Conservation (phyloP, 1,139 yeast genomes). For the Geotrichum restrictum region DNA sequence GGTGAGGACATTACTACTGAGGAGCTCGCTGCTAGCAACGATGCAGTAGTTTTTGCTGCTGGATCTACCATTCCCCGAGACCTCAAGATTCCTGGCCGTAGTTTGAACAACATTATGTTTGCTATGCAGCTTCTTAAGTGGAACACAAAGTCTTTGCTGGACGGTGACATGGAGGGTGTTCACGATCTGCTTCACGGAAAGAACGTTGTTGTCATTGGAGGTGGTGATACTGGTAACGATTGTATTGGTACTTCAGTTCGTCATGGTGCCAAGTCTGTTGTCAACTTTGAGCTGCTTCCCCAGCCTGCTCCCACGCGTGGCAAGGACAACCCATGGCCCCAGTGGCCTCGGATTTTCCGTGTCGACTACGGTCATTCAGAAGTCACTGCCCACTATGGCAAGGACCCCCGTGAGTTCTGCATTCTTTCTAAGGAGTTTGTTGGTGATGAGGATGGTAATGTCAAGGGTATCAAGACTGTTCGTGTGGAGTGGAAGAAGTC, state of each 20-base stretch:
- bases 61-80: slow-evolving; percentile 98
- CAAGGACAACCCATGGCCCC: slow-evolving; percentile 99
- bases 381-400: slow-evolving; percentile 89
- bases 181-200: slow-evolving; percentile 72
- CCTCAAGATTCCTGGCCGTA: slow-evolving; percentile 89
- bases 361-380: slow-evolving; percentile 98
- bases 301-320: slow-evolving; percentile 84
- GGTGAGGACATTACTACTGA: slow-evolving; percentile 74
- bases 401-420: slow-evolving; percentile 96
- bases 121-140: slow-evolving; percentile 90
- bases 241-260: slow-evolving; percentile 97
- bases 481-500: slow-evolving; percentile 98
- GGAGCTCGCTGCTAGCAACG: slow-evolving; percentile 59
- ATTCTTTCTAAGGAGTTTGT: slow-evolving; percentile 92
- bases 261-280: slow-evolving; percentile 94
- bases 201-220: slow-evolving; percentile 94
- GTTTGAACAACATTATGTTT: slow-evolving; percentile 79
- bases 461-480: slow-evolving; percentile 85
- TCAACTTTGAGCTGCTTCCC: slow-evolving; percentile 91
- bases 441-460: slow-evolving; percentile 91
- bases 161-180: slow-evolving; percentile 73
- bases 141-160: slow-evolving; percentile 86
- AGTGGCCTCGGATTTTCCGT: slow-evolving; percentile 97
- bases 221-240: slow-evolving; percentile 99
- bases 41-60: slow-evolving; percentile 88